Evolutionary conservation across 306 rosid species (phyloP), one percentile per base, ranked within the genome.

Genomic region (Cucurbita pepo): DNA sequence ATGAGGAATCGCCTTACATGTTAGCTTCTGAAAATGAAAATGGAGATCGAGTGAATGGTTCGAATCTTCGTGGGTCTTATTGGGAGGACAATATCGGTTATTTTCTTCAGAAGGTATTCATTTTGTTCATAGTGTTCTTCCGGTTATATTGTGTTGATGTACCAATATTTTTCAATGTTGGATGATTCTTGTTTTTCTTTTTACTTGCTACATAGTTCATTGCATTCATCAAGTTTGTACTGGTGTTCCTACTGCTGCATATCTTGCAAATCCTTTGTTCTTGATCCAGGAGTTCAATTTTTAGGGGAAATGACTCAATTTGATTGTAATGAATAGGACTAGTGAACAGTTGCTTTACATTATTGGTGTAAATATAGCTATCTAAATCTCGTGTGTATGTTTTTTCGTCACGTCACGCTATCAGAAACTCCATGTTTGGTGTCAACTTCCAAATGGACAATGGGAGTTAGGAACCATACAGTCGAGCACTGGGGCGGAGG

Each of bases 371-470:
- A 25, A 25, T 69, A 30, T 69, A 50, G 47, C 74, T 5, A 50
- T 34, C 59, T 9, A 30, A 59, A 51, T 69, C 59, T 7, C 51
- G 16, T 48, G 22, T 22, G 25, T n/a, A 69, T 51, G 58, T 74
- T 77, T 83, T 44, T 80, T 21, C 22, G 22, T 0, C 22, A 21
- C 40, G 63, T 60, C 74, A 22, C 37, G 37, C 18, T 36, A 45
- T 69, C 90, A 95, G 99, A 91, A 89, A 88, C 97, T 91, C 70
- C 82, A 75, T 76, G 95, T 95, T 71, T 95, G 99, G 99, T 89
- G 97, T 86, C 82, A 74, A 80, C 89, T 80, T 54, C 88, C 88
- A 40, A 84, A 48, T 72, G 88, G 95, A 58, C 86, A 77, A 34
- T 91, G 96, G 99, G 96, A 76, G 70, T 85, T 80, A 0, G 99